Conservation (phyloP, 441 rosid genomes). For the Hura crepitans region DNA sequence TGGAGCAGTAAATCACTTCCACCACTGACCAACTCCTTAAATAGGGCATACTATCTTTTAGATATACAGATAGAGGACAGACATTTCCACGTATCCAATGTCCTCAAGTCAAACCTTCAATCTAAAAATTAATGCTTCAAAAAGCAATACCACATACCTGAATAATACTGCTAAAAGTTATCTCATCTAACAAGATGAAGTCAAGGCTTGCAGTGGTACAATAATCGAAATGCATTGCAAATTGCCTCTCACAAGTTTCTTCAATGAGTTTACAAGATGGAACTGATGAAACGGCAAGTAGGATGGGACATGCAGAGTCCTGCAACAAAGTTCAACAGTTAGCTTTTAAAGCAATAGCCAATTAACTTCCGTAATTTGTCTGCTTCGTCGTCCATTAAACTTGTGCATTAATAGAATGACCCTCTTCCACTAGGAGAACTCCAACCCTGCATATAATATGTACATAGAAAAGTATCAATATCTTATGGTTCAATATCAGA, state of each 20-base stretch:
- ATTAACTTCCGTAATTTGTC: conserved; percentile 68
- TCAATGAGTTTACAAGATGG: conserved; percentile 83
- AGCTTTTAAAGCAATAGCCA: conserved; percentile 50
- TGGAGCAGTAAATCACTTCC: not conserved
- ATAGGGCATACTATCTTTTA: not conserved
- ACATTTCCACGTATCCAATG: conserved; percentile 3
- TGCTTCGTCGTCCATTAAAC: conserved; percentile 94
- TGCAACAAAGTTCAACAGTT: conserved; percentile 89
- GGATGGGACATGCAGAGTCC: conserved; percentile 89
- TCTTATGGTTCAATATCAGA: conserved; percentile 45
- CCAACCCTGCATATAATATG: conserved; percentile 99
- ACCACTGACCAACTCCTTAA: conserved; percentile 9
- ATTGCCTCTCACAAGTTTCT: conserved; percentile 84
- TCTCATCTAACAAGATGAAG: conserved; percentile 72
- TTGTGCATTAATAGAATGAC: conserved; percentile 90
- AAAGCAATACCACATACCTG: conserved; percentile 56
- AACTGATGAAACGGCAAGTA: conserved; percentile 72
- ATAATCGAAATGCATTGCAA: conserved; percentile 87
- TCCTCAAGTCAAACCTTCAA: not conserved
- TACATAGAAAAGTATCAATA: conserved; percentile 86
- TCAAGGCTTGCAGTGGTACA: conserved; percentile 81
- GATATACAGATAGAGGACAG: not conserved
- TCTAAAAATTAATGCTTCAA: conserved; percentile 4
- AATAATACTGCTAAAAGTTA: conserved; percentile 64
- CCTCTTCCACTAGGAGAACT: conserved; percentile 86